A percentile compares a stretch with the other conserved stretches of the same genome.
These are phyloP conservation scores for Phylloporus sp. DNA, from an alignment of 768 basidiomycete species.

Conservation along the genomic window DNA sequence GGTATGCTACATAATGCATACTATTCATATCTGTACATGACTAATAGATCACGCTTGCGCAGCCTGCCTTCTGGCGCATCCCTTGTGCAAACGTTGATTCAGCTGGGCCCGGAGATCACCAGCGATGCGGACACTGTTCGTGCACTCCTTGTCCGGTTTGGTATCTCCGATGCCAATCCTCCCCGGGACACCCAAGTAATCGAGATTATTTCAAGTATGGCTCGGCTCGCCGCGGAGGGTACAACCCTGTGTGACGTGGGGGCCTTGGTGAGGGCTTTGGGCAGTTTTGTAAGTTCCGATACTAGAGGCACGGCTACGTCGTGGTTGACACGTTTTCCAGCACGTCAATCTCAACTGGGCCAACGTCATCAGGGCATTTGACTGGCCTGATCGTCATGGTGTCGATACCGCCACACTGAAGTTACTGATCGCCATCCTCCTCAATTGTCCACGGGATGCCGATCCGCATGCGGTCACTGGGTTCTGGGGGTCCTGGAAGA, in stretches of 20 bases:
- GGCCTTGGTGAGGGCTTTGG: conserved; percentile 66
- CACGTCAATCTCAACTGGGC: conserved; percentile 73
- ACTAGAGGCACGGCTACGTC: not conserved
- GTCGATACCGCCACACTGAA: conserved; percentile 89
- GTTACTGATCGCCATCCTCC: conserved; percentile 81
- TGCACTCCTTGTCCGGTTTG: conserved; percentile 70
- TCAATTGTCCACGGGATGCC: conserved; percentile 73
- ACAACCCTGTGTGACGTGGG: conserved; percentile 70
- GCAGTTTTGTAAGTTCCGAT: conserved; percentile 60
- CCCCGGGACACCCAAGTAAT: conserved; percentile 67
- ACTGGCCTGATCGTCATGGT: conserved; percentile 76
- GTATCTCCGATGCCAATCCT: conserved; percentile 66
- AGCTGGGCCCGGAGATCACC: conserved; percentile 78
- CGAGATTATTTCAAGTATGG: conserved; percentile 66
- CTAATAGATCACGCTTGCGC: conserved; percentile 13
- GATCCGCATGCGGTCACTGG: conserved; percentile 79
- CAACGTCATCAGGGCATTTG: conserved; percentile 79
- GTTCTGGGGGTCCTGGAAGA: conserved; percentile 85
- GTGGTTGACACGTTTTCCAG: conserved; percentile 36
- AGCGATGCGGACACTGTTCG: conserved; percentile 67
- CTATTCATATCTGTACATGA: conserved; percentile 10
- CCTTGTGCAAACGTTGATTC: conserved; percentile 70
- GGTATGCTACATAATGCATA: conserved; percentile 41
- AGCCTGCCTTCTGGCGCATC: conserved; percentile 67
- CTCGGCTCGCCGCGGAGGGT: conserved; percentile 70